These are phyloP conservation scores for Geotrichum phurueaensis DNA, from an alignment of 1,139 yeast genomes.

Conservation along the genomic window DNA sequence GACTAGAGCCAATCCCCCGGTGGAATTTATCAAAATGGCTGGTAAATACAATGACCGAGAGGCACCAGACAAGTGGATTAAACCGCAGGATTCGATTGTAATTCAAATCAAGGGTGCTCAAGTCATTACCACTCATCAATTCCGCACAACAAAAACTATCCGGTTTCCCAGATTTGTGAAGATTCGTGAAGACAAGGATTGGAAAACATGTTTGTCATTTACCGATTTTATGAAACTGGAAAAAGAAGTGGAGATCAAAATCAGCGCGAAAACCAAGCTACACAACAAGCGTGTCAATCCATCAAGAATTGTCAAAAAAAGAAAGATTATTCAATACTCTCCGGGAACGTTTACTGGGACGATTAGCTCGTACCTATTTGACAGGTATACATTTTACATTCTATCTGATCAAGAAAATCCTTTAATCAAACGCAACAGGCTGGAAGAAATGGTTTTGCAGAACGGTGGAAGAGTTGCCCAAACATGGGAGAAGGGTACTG, in stretches of 20 bases:
- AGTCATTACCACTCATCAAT: conserved; percentile 48
- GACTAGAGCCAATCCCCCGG: conserved; percentile 35
- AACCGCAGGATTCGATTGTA: conserved; percentile 70
- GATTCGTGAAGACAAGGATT: conserved; percentile 63
- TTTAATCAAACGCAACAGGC: conserved; percentile 20
- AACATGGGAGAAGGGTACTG: conserved; percentile 18
- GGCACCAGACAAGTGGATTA: conserved; percentile 69
- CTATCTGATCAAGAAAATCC: conserved; percentile 29
- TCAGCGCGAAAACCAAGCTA: neutral
- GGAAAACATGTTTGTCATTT: conserved; percentile 52
- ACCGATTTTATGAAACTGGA: conserved; percentile 39
- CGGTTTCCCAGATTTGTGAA: conserved; percentile 69
- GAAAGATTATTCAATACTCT: conserved; percentile 5
- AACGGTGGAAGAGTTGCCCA: conserved; percentile 32
- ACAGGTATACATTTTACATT: conserved; percentile 25
- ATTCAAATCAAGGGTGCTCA: conserved; percentile 83
- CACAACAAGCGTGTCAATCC: conserved; percentile 14
- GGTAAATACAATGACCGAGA: conserved; percentile 33
- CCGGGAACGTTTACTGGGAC: conserved; percentile 16
- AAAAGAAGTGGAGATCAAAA: conserved; percentile 18
- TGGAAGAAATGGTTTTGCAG: conserved; percentile 26
- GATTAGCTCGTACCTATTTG: conserved; percentile 22
- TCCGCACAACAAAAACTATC: conserved; percentile 63
- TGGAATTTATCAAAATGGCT: conserved; percentile 51
- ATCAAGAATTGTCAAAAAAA: conserved; percentile 11